Evolutionary conservation across 2,329 filamentous ascomycete species (phyloP).

Genomic region (Mycosphaerella arachidis): DNA sequence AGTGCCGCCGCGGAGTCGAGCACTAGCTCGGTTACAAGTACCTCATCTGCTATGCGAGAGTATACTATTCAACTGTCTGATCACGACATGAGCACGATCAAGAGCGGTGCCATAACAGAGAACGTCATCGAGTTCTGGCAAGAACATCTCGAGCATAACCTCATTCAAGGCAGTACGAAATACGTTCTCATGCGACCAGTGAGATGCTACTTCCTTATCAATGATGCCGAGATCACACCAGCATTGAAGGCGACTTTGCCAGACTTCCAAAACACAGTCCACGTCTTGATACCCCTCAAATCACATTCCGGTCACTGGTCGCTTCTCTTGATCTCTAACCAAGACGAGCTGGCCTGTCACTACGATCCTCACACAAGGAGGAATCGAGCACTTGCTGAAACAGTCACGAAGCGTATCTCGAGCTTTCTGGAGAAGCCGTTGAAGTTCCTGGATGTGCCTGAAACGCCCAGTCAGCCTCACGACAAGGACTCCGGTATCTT

Average conservation of each 20-base stretch:
- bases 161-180: constrained; percentile 5
- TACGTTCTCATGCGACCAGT: constrained; percentile 7
- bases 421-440: background rate
- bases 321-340: constrained; percentile 6
- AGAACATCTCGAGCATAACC: constrained; percentile 6
- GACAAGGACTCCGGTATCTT: constrained; percentile 10
- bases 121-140: constrained; percentile 12
- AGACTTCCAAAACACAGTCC: background rate
- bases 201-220: constrained; percentile 1
- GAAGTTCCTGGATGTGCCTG: constrained; percentile 5
- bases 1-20: background rate
- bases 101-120: constrained; percentile 4
- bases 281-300: constrained; percentile 6
- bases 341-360: constrained; percentile 9
- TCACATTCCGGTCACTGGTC: constrained; percentile 5
- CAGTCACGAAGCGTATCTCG: background rate
- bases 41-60: background rate
- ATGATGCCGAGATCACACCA: background rate
- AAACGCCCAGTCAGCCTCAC: background rate
- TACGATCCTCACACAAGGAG: constrained; percentile 3
- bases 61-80: constrained; percentile 1
- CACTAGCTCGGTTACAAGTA: background rate
- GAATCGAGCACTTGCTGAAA: constrained; percentile 1
- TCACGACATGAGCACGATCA: constrained; percentile 8
- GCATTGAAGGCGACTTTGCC: constrained; percentile 4